Base-by-base conservation (phyloP, 176 grass and related monocot species). In the Aegilops speltoides region DNA sequence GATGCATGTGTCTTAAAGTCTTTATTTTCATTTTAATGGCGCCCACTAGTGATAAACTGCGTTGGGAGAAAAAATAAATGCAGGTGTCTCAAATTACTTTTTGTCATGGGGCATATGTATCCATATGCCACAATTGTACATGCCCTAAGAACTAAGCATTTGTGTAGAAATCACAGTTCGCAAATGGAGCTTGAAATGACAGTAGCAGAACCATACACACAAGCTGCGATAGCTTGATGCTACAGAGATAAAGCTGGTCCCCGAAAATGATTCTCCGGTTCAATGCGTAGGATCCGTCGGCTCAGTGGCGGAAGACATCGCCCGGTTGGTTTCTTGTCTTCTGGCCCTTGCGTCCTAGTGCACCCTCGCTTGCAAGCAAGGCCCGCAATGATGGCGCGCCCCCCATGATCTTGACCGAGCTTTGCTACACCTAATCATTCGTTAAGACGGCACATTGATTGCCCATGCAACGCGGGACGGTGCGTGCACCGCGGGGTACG, bases 291-390 rank as follows among this genome's bases (percentile, higher is more conserved):
- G 76, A 73, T 76, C 40, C 43, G 43, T 89, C 8, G 64, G 52
- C 78, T 23, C 9, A 71, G 33, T 82, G 72, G 40, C 36, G 3
- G 56, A 57, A 19, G 54, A 59, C 70, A 82, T 16, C n/a, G 76
- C 57, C 17, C 79, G 59, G 54, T n/a, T 87, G 76, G 76, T 38
- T 75, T 56, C 24, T 46, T 48, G 81, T 72, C 76, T 61, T 12
- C 70, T 82, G 82, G 12, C 34, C 34, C 80, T 5, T 4, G 68
- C 36, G 68, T 48, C 37, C 41, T 33, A 38, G 76, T 88, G 82
- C 83, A 24, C 79, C 77, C 83, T 91, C 56, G 17, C 90, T 89
- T 86, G 72, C 73, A 92, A 92, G 87, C 79, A 86, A 92, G 83
- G 79, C 33, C 57, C 46, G 66, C 34, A 73, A 86, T 76, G 48